Evolutionary conservation across 78 protist genomes (phyloP), one percentile per base, ranked within the genome.

Genomic region (Dictyostelium citrinum): DNA sequence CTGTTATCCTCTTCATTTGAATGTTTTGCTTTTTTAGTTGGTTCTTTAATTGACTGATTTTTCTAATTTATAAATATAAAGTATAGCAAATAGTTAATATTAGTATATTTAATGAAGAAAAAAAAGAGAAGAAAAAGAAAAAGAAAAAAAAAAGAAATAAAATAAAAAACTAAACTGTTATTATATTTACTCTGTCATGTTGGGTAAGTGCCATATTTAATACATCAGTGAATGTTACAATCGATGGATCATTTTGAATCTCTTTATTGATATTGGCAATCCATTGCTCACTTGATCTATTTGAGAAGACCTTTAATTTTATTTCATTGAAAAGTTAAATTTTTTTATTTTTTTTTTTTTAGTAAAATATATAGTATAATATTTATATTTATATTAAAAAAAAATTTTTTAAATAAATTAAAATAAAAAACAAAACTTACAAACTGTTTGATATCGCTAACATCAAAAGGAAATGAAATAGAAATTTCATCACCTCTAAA

Each of bases 401-500:
- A n/a, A n/a, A n/a, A n/a, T n/a, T n/a, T n/a, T n/a, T 39, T 31
- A 16, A 31, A 29, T 22, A 64, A 70, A 70, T 83, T 20, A 51
- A 74, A 64, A 70, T 11, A 45, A 70, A 29, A 29, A 37, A 45
- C 17, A 24, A 83, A 14, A 67, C 78, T 14, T 88, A 88, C 93
- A 78, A 49, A 88, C 61, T 37, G 22, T 29, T 88, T 78, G n/a
- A 49, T 39, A 46, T 88, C 85, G 33, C 37, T 33, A 14, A 88
- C n/a, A 46, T 88, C 93, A 4, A 46, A 33, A 3, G 93, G 93
- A 46, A 78, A 88, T 33, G 74, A 43, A n/a, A 88, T 88, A 3
- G 24, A 27, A 31, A 88, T 41, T 46, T 77, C 84, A 68, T 39
- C 49, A 49, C 93, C 93, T 37, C 51, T 88, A 46, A 68, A 88